phyloP scores from a whole-genome alignment of 2,329 filamentous ascomycete species.

The Juglanconis oblonga region DNA sequence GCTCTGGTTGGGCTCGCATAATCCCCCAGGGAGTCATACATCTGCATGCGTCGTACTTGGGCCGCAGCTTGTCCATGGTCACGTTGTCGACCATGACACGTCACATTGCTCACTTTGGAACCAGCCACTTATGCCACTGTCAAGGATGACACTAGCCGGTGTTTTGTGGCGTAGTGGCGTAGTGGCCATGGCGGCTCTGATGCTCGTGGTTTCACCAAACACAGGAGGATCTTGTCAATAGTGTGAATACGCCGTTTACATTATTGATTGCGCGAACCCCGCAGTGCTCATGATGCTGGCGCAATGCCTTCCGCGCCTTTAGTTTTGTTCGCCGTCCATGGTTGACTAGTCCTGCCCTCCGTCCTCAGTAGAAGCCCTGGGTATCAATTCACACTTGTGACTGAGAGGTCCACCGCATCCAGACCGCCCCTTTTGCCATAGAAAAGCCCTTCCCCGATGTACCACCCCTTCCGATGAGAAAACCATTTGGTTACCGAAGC shows the following conservation, averaged over 20 bases:
- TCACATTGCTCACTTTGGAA: not conserved
- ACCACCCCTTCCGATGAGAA: not conserved
- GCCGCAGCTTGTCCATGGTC: not conserved
- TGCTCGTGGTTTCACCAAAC: not conserved
- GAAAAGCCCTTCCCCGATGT: not conserved
- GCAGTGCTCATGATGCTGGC: slow-evolving; percentile 1
- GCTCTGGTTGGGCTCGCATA: not conserved
- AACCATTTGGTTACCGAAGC: not conserved
- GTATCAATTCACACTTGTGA: slow-evolving; percentile 12
- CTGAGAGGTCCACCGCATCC: not conserved
- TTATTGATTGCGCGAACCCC: slow-evolving; percentile 4
- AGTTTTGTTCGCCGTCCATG: slow-evolving; percentile 1
- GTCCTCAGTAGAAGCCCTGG: slow-evolving; percentile 1
- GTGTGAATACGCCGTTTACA: not conserved
- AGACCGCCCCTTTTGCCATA: not conserved
- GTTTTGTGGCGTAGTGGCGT: not conserved
- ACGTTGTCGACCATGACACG: not conserved
- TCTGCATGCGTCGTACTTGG: not conserved
- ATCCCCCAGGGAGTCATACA: not conserved
- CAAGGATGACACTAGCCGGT: too few species aligned
- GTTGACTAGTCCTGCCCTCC: slow-evolving; percentile 1
- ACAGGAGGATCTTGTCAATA: not conserved
- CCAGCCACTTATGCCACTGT: not conserved
- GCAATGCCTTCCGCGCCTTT: not conserved
- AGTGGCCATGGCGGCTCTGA: not conserved